These are phyloP conservation scores for Epichloe uncinata DNA, from an alignment of 2,329 filamentous ascomycete species.

Conservation along the genomic window DNA sequence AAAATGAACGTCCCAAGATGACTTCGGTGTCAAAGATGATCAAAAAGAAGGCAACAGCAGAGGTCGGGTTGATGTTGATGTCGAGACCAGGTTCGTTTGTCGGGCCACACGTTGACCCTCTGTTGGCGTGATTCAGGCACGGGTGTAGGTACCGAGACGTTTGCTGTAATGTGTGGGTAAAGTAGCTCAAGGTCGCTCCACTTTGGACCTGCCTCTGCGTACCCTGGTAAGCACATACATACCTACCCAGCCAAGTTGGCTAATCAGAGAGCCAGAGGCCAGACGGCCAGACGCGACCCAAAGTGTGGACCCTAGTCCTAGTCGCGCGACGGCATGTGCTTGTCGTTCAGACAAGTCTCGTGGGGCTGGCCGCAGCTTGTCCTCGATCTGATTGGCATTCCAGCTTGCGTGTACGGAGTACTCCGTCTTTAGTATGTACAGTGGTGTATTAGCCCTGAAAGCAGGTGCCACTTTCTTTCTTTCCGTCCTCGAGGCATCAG, in stretches of 20 bases:
- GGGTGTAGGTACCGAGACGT: not conserved
- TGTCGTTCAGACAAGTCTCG: too few relatives aligned
- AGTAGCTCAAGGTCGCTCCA: not conserved
- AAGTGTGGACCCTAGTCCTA: not conserved
- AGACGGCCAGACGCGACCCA: not conserved
- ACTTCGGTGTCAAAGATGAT: not conserved
- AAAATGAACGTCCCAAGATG: not conserved
- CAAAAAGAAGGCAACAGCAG: not conserved
- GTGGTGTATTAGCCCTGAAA: too few relatives aligned
- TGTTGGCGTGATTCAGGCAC: conserved; percentile 2
- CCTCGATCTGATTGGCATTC: too few relatives aligned
- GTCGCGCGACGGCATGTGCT: not conserved
- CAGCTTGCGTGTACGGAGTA: too few relatives aligned
- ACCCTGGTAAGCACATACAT: not conserved
- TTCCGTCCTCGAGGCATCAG: too few relatives aligned
- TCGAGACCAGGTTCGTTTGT: not conserved
- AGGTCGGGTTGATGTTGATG: not conserved
- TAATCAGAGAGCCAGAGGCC: not conserved
- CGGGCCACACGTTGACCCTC: not conserved
- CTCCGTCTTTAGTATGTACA: too few relatives aligned
- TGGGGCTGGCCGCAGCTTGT: too few relatives aligned
- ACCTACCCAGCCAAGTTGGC: not conserved
- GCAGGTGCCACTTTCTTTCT: too few relatives aligned
- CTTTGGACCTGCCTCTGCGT: not conserved
- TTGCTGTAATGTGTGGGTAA: not conserved